Evolutionary conservation across 2,329 filamentous ascomycete species (phyloP).

Genomic region (Aspergillus amoenus): DNA sequence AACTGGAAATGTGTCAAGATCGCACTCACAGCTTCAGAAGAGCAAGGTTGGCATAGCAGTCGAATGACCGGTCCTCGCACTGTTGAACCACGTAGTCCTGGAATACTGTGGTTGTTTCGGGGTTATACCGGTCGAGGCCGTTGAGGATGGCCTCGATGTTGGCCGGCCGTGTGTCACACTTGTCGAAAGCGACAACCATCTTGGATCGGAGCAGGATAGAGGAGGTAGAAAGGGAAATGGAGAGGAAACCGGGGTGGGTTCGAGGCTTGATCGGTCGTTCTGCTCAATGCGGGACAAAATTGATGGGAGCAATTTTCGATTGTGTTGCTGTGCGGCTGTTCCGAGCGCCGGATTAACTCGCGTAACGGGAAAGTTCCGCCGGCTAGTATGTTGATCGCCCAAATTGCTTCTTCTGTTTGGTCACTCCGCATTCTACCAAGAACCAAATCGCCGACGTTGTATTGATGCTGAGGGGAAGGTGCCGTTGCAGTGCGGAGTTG

Average conservation of each 20-base stretch:
- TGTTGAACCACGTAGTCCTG: conserved; percentile 93
- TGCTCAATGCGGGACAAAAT: conserved; percentile 16
- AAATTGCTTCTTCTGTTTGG: not conserved
- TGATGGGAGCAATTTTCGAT: conserved; percentile 26
- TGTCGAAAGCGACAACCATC: conserved; percentile 64
- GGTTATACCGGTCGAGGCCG: conserved; percentile 97
- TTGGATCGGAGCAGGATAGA: conserved; percentile 8
- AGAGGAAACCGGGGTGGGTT: conserved; percentile 2
- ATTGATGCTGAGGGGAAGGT: conserved; percentile 5
- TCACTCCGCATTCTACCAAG: conserved; percentile 3
- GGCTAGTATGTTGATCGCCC: conserved; percentile 4
- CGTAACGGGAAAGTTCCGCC: conserved; percentile 18
- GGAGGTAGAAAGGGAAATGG: not conserved
- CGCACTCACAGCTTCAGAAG: conserved; percentile 84
- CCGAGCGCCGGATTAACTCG: conserved; percentile 7
- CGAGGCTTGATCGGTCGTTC: not conserved
- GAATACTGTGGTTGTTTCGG: conserved; percentile 88
- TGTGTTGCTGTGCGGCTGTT: conserved; percentile 24
- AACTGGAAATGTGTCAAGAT: not conserved
- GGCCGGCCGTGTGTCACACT: conserved; percentile 86
- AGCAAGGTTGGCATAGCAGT: conserved; percentile 95
- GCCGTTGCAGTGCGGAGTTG: not conserved
- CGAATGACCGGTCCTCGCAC: conserved; percentile 91
- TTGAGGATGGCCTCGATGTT: conserved; percentile 93
- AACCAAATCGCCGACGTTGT: not conserved